phyloP scores from a whole-genome alignment of 345 rosid species.

The Salix suchowensis region DNA sequence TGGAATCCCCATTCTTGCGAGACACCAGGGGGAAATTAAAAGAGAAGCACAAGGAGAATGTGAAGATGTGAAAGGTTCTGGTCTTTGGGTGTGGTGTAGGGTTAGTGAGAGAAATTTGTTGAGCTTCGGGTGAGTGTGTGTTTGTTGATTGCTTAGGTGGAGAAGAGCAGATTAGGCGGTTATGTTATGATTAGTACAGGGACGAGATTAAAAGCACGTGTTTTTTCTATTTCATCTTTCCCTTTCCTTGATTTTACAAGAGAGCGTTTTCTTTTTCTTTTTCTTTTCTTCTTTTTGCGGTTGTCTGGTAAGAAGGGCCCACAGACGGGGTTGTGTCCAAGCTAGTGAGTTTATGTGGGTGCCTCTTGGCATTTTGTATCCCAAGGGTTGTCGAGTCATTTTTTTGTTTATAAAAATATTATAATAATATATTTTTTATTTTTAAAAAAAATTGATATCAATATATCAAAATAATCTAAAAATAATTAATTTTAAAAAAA shows the following conservation, averaged over 20 bases:
- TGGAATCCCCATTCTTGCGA: constrained; percentile 42
- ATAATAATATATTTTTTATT: too few species aligned
- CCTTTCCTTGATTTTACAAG: not conserved
- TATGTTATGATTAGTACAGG: not conserved
- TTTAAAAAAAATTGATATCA: too few species aligned
- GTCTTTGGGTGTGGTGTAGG: not conserved
- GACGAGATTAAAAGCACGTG: not conserved
- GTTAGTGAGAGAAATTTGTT: not conserved
- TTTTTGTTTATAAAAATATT: too few species aligned
- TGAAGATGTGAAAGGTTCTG: not conserved
- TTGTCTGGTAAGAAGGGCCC: constrained; percentile 22
- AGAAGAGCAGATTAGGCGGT: not conserved
- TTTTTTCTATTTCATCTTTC: too few species aligned
- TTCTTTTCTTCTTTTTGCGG: not conserved
- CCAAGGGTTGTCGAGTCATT: too few species aligned
- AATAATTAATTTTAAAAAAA: too few species aligned
- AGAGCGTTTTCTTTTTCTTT: not conserved
- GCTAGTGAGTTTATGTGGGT: constrained; percentile 11
- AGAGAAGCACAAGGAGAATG: not conserved
- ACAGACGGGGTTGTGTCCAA: not conserved
- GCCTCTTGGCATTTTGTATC: not conserved
- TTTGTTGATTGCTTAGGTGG: not conserved
- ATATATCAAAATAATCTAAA: too few species aligned
- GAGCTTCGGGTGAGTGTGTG: not conserved
- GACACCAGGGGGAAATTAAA: too few species aligned